Evolutionary conservation across 352 stramenopile species (phyloP).

Genomic region (Lagenidium giganteum): DNA sequence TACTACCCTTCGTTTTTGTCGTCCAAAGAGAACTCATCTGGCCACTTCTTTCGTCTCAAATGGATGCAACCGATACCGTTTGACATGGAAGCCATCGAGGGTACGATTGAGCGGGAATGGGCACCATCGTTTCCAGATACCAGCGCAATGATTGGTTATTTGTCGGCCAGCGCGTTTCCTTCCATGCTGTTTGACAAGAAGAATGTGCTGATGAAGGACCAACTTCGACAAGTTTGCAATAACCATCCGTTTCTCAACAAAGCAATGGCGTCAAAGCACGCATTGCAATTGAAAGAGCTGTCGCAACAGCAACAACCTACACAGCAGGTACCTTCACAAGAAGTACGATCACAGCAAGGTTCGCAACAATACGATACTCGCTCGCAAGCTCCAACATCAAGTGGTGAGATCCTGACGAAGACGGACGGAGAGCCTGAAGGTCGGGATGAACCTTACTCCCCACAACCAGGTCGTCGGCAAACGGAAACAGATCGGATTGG

Average conservation of each 20-base stretch:
- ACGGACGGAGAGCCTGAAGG: too few relatives aligned
- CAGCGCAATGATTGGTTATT: constrained; percentile 24
- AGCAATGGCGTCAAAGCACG: not conserved
- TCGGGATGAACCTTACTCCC: too few relatives aligned
- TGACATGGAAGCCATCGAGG: constrained; percentile 23
- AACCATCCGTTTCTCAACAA: constrained; percentile 24
- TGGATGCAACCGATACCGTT: constrained; percentile 37
- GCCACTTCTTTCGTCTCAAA: constrained; percentile 26
- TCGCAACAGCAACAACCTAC: not conserved
- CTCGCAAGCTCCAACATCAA: too few relatives aligned
- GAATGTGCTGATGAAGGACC: constrained; percentile 27
- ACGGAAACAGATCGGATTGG: not conserved
- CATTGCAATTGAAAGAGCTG: too few relatives aligned
- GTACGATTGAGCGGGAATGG: constrained; percentile 23
- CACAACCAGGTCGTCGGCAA: constrained; percentile 3
- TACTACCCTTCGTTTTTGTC: constrained; percentile 27
- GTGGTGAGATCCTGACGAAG: too few relatives aligned
- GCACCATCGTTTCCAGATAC: constrained; percentile 38
- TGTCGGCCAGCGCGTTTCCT: constrained; percentile 14
- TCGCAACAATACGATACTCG: too few relatives aligned
- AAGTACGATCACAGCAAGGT: too few relatives aligned
- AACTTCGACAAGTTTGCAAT: constrained; percentile 23
- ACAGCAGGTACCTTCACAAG: not conserved
- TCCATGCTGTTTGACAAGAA: constrained; percentile 32
- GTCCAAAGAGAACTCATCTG: not conserved